Base-by-base conservation (phyloP, 129 eudicot genomes). In the Cynara cardunculus region DNA sequence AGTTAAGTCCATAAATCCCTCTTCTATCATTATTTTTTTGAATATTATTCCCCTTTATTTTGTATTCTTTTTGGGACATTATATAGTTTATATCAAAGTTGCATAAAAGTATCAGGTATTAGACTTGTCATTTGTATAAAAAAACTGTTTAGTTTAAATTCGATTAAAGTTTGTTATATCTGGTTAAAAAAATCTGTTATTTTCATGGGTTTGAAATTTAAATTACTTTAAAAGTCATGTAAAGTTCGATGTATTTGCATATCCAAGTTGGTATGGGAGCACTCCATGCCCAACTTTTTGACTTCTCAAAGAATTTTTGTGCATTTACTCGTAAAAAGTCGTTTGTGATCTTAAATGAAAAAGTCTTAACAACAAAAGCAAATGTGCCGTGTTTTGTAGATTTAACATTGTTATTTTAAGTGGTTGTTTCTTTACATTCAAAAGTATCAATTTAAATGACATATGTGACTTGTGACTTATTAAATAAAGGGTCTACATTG, bases 1-100 rank as follows among this genome's bases (percentile, higher is more conserved):
- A 88, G 86, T 72, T 80, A 80, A 74, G 78, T 44, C 69, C 49
- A 41, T 56, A 80, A 66, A 46, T n/a, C 53, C 25, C 71, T 70
- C 28, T 25, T 25, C 11, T 25, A 21, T 68, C 53, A 32, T 81
- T 75, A n/a, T n/a, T 53, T 62, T 28, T 44, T 68, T 74, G 34
- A 1, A 14, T 5, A 46, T 62, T 25, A 3, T 27, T 56, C 2
- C 3, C 25, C 22, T 56, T 56, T 56, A 56, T 56, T 56, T 56
- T 19, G 65, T 5, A 18, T 32, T 61, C 72, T 62, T 35, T 10
- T 70, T 70, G 25, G 71, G 59, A 70, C 65, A 72, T 32, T 21
- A 72, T 72, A 21, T 62, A 73, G 0, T 56, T 56, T 41, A 41
- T 16, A 12, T 11, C 3, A 41, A 41, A 41, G 3, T 2, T 11